A percentile compares a stretch with the other conserved stretches of the same genome.
phyloP scores from a whole-genome alignment of 2,329 filamentous ascomycete species.

The Talaromyces verruculosus region DNA sequence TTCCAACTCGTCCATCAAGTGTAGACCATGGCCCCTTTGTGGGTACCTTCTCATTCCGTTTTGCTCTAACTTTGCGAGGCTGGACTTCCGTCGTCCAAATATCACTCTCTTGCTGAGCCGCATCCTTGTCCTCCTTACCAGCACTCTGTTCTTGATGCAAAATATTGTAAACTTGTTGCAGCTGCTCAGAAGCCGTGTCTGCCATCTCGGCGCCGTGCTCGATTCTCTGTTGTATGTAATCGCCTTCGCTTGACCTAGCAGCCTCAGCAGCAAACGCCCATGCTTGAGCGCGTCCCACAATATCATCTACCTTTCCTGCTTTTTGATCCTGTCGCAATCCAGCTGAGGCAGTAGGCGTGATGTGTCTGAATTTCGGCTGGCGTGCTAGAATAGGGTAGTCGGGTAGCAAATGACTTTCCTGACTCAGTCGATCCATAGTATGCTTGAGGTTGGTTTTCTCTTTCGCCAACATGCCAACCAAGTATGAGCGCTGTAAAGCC shows the following conservation, averaged over 20 bases:
- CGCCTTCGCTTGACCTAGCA: constrained; percentile 32
- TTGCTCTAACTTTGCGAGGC: constrained; percentile 26
- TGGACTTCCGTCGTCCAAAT: constrained; percentile 36
- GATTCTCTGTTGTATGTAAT: constrained; percentile 37
- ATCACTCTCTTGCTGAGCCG: constrained; percentile 28
- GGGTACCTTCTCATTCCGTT: constrained; percentile 26
- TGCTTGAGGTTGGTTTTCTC: constrained; percentile 39
- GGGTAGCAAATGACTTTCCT: constrained; percentile 46
- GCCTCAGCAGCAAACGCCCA: constrained; percentile 44
- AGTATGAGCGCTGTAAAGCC: constrained; percentile 40
- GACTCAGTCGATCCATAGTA: constrained; percentile 40
- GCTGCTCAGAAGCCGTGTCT: constrained; percentile 31
- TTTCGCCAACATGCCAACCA: constrained; percentile 40
- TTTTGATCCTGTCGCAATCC: constrained; percentile 18
- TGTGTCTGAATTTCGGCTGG: constrained; percentile 40
- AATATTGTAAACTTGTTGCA: constrained; percentile 35
- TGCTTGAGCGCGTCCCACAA: constrained; percentile 38
- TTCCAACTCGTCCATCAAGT: constrained; percentile 38
- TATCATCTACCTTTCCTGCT: constrained; percentile 29
- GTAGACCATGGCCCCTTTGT: constrained; percentile 39
- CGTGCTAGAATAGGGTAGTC: constrained; percentile 41
- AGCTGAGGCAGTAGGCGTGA: constrained; percentile 27
- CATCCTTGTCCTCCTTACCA: constrained; percentile 23
- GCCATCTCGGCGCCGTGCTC: constrained; percentile 34
- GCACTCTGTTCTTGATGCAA: constrained; percentile 38